Evolutionary conservation across 1,139 yeast species (phyloP), one percentile per base, ranked within the genome.

Genomic region (Arxiozyma slooffiae): DNA sequence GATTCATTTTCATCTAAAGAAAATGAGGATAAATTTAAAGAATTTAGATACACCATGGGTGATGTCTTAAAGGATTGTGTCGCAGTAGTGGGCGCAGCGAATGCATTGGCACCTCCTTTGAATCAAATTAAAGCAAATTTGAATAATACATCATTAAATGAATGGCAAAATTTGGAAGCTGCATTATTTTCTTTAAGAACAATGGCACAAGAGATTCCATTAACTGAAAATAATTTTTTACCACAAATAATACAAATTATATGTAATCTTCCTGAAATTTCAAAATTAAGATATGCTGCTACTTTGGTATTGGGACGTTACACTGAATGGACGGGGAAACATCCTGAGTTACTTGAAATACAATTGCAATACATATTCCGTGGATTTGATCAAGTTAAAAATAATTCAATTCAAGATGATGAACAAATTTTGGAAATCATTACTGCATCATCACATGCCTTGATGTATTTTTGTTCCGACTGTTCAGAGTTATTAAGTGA

Each of bases 11-110:
- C 65, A 1, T 60, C 61, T 18, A 69, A 67, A 46, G 97, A 89
- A 66, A 86, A 81, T 52, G 96, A 89, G 65, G 99, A 92, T 63
- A 87, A 87, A 66, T 94, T 94, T 67, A 82, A 87, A 61, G 95
- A 88, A 51, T 92, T 90, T 68, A 76, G 99, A 61, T 94, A 92
- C 68, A 96, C 89, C 55, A 87, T 92, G 86, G 97, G 97, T 34
- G 97, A 92, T 66, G 96, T 92, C 14, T 72, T 94, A 55, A 94
- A 92, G 64, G 96, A 90, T 66, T 89, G 97, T 69, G 87, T 97
- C 59, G 85, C 87, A 1, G 90, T 92, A 2, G 81, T 87, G 41
- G 97, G 97, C 0, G 77, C 95, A 2, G 71, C 79, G 5, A 72
- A 69, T 42, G 89, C 96, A 0, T 72, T 94, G 38, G 69, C 62